These are phyloP conservation scores for Phaeophleospora eucalypticola DNA, from an alignment of 2,329 filamentous ascomycete genomes.

Conservation along the genomic window DNA sequence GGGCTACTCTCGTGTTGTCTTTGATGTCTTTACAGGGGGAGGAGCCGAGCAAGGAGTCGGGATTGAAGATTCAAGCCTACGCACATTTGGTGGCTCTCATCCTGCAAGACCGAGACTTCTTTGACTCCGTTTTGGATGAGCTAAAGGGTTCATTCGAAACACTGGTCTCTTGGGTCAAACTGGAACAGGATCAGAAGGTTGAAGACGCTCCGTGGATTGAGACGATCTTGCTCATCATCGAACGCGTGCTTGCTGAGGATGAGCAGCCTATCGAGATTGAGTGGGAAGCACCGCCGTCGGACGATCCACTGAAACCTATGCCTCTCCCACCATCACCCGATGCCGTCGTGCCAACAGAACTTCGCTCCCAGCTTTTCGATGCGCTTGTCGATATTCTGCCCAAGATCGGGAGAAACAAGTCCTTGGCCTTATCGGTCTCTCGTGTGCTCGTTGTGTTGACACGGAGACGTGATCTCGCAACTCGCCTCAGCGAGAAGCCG, in stretches of 20 bases:
- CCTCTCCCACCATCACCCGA: slow-evolving; percentile 59
- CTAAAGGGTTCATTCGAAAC: slow-evolving; percentile 72
- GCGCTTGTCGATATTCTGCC: slow-evolving; percentile 79
- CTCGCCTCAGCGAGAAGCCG: slow-evolving; percentile 75
- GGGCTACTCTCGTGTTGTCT: slow-evolving; percentile 76
- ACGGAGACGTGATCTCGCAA: slow-evolving; percentile 69
- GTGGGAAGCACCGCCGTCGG: slow-evolving; percentile 55
- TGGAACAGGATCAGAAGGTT: slow-evolving; percentile 60
- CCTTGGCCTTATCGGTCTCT: slow-evolving; percentile 75
- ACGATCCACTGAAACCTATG: slow-evolving; percentile 33
- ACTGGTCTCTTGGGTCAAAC: slow-evolving; percentile 73
- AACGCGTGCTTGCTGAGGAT: slow-evolving; percentile 86
- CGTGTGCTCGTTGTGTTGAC: slow-evolving; percentile 86
- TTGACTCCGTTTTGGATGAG: slow-evolving; percentile 67
- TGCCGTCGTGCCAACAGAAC: slow-evolving; percentile 58
- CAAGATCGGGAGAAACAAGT: slow-evolving; percentile 80
- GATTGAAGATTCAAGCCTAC: slow-evolving; percentile 79
- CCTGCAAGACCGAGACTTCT: slow-evolving; percentile 77
- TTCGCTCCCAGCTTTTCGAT: slow-evolving; percentile 69
- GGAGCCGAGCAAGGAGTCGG: slow-evolving; percentile 47
- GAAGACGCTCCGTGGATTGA: slow-evolving; percentile 90
- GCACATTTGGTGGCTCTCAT: slow-evolving; percentile 87
- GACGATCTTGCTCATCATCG: slow-evolving; percentile 82
- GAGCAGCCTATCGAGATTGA: slow-evolving; percentile 70
- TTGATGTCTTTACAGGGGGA: slow-evolving; percentile 65